These are phyloP conservation scores for Diphasiastrum complanatum DNA, from an alignment of 83 land plant species.

Conservation along the genomic window DNA sequence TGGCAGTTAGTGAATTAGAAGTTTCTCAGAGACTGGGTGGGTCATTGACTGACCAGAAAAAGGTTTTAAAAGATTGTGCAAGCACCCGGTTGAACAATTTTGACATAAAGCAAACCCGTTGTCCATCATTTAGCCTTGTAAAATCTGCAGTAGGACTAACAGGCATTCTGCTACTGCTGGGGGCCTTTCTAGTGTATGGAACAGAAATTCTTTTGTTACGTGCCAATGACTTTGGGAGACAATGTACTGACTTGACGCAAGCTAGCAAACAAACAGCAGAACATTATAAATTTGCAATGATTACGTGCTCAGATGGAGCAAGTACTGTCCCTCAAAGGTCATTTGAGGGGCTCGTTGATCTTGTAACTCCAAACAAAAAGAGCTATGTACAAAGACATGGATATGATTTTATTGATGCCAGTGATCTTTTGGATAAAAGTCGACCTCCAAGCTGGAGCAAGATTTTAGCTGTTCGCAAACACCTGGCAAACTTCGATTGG, in stretches of 20 bases:
- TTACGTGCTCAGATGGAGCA: slow-evolving; percentile 47
- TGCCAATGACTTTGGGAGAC: slow-evolving; percentile 32
- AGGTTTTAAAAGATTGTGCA: too few species aligned
- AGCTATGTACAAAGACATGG: slow-evolving; percentile 44
- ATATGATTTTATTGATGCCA: slow-evolving; percentile 52
- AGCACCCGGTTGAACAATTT: too few species aligned
- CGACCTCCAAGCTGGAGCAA: slow-evolving; percentile 79
- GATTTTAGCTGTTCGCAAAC: slow-evolving; percentile 44
- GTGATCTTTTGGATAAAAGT: slow-evolving; percentile 32
- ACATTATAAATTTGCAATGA: slow-evolving; percentile 45
- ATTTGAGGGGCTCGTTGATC: slow-evolving; percentile 49
- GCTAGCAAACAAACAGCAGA: background rate
- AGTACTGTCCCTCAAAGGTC: slow-evolving; percentile 34
- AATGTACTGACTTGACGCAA: slow-evolving; percentile 9
- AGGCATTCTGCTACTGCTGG: too few species aligned
- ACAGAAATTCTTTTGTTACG: slow-evolving; percentile 17
- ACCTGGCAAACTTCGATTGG: slow-evolving; percentile 45
- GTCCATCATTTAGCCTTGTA: too few species aligned
- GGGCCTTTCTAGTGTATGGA: too few species aligned
- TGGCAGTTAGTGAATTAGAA: too few species aligned
- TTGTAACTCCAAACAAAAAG: slow-evolving; percentile 45
- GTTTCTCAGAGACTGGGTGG: too few species aligned
- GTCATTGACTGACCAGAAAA: too few species aligned
- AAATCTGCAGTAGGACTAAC: too few species aligned
- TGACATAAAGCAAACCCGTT: too few species aligned